These are phyloP conservation scores for Hypomyces perniciosus DNA, from an alignment of 2,329 filamentous ascomycete species.

Conservation along the genomic window DNA sequence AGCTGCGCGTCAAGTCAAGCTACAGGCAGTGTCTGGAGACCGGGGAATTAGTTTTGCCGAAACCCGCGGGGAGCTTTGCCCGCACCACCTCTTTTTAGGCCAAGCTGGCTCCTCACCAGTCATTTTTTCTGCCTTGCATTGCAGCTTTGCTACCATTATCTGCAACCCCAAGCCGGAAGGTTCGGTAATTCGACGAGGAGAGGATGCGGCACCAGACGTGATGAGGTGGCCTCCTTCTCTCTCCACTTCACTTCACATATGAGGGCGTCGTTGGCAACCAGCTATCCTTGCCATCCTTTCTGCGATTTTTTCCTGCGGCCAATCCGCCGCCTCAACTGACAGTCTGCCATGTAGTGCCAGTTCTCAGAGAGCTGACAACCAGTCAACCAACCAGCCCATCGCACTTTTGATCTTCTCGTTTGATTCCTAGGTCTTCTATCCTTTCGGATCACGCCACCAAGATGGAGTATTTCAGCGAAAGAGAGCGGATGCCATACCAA, in stretches of 20 bases:
- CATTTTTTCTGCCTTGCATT: neutral
- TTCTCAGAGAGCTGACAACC: neutral
- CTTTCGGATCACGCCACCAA: neutral
- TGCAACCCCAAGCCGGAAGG: constrained; percentile 2
- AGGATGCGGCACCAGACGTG: constrained; percentile 11
- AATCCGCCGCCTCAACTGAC: neutral
- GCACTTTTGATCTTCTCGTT: neutral
- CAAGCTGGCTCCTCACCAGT: neutral
- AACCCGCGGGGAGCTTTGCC: constrained; percentile 4
- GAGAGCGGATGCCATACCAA: constrained; percentile 3
- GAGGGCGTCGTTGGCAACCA: too few relatives aligned
- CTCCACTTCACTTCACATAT: neutral
- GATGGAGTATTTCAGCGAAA: constrained; percentile 10
- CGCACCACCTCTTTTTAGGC: constrained; percentile 7
- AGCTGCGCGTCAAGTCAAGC: constrained; percentile 34
- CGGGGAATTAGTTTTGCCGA: constrained; percentile 26
- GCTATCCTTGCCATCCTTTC: neutral
- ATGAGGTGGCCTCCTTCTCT: constrained; percentile 28
- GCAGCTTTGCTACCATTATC: constrained; percentile 1
- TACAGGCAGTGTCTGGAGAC: constrained; percentile 6
- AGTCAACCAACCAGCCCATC: neutral
- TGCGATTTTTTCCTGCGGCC: constrained; percentile 1
- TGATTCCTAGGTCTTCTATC: neutral
- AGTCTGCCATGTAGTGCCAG: neutral
- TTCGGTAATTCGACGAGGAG: constrained; percentile 1